Percentiles rank a stretch among this genome's conserved stretches.
Conservation (phyloP, 805 yeast species). For the Metschnikowia bowlesiae region DNA sequence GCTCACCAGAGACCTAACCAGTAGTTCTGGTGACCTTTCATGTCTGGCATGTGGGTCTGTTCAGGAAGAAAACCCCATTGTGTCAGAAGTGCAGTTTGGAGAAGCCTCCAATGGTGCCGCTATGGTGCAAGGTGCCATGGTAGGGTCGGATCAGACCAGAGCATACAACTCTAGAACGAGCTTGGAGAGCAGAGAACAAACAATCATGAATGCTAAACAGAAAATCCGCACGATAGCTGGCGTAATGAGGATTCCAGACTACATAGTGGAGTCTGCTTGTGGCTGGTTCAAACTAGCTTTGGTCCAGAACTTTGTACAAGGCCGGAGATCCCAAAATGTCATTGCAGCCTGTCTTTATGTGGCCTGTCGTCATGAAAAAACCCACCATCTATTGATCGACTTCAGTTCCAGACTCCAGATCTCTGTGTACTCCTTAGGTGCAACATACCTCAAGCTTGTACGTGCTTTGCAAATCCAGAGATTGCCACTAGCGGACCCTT, state of each 20-base stretch:
- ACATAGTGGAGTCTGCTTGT: constrained; percentile 78
- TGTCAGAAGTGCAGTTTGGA: constrained; percentile 90
- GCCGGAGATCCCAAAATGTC: constrained; percentile 93
- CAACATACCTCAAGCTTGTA: constrained; percentile 92
- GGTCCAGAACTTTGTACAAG: constrained; percentile 87
- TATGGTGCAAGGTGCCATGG: constrained; percentile 89
- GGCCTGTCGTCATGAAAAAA: constrained; percentile 86
- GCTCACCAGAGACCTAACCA: constrained; percentile 15
- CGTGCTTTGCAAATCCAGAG: constrained; percentile 71
- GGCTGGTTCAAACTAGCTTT: constrained; percentile 89
- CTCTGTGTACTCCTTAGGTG: constrained; percentile 91
- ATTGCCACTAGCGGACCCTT: constrained; percentile 90
- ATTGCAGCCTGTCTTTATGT: constrained; percentile 92
- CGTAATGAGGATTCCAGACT: constrained; percentile 76
- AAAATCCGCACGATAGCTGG: constrained; percentile 76
- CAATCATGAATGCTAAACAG: constrained; percentile 76
- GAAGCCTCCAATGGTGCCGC: constrained; percentile 94
- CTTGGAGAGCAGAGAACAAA: constrained; percentile 84
- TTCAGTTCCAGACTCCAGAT: constrained; percentile 87
- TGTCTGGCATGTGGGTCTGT: constrained; percentile 86
- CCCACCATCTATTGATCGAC: constrained; percentile 95
- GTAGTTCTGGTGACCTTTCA: constrained; percentile 60
- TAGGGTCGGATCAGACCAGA: constrained; percentile 79
- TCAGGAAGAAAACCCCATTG: constrained; percentile 88
- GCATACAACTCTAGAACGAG: constrained; percentile 69